Base-by-base conservation (phyloP, 1,139 yeast species). In the Blastobotrys aristatus region DNA sequence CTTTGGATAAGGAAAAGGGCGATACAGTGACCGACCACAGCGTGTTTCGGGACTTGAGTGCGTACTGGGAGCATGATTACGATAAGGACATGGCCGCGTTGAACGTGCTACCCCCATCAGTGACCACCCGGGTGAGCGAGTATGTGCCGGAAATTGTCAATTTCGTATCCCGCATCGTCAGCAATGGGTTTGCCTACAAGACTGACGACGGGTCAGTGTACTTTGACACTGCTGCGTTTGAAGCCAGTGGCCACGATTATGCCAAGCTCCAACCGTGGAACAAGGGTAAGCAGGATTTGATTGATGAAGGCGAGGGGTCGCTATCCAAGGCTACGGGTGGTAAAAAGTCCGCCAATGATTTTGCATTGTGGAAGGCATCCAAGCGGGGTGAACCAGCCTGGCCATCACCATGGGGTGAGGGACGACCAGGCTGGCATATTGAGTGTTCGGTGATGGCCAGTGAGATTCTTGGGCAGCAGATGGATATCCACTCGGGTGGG, bases 371-470 rank as follows among this genome's bases (percentile, higher is more conserved):
- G 99, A 92, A 92, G 66, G 82, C 92, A 1, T 85, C 96, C 14
- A 92, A 92, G 64, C 92, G 95, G 1, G 99, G 99, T 58, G 99
- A 92, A 70, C 99, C 99, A 17, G 77, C 81, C 40, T 92, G 98
- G 97, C 76, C 75, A 2, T 87, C 96, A 2, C 90, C 94, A 35
- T 92, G 97, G 97, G 98, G 98, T 31, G 74, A 75, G 51, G 99
- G 98, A 43, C 84, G 99, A 66, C 99, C 99, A 2, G 99, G 99
- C 2, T 92, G 99, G 99, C 99, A 92, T 65, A 92, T 92, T 66
- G 99, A 92, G 69, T 92, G 99, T 74, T 89, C 97, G 5, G 98
- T 92, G 14, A 92, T 92, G 99, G 98, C 98, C 1, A 78, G 92
- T 46, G 96, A 89, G 59, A 77, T 89, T 42, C 75, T 86, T 38